Base-by-base conservation (phyloP, 192 early-diverging fungal species). In the Coemansia sp. region DNA sequence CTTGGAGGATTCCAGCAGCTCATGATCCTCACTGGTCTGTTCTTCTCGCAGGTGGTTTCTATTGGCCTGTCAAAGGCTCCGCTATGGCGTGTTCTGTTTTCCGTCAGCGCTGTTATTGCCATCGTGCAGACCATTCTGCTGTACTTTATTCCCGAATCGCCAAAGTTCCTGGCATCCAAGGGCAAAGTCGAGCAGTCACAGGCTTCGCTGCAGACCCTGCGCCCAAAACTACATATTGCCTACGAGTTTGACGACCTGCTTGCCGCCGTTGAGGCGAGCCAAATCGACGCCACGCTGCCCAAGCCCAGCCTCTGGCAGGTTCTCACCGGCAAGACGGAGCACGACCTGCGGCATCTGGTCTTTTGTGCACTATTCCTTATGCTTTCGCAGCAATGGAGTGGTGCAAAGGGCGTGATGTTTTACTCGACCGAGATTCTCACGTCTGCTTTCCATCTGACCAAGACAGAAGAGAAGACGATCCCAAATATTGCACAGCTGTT, bases 351-450 rank as follows among this genome's bases (percentile, higher is more conserved):
- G 25, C 83, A 82, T 17, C 86, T 90, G 0, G 82, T 92, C 6
- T 65, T 85, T 28, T 73, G 88, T 45, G 84, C 86, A 4, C 41
- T 93, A 2, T 79, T 91, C 17, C 54, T 94, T 6, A 92, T 93
- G 69, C 50, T 92, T 4, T 71, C 87, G 0, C 94, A 96, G 71
- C 94, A 96, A 73, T 87, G 93, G 62, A 90, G 88, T 36, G 94
- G 94, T 23, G 92, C 93, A 68, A 96, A 94, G 70, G 91, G 89
- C 10, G 92, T 94, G 10, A 89, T 93, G 56, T 94, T 87, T 70
- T 96, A 93, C 62, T 92, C 90, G 0, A 89, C 88, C 8, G 84
- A 86, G 23, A 88, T 92, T 64, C 84, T 92, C 58, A 83, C 81
- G 13, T 50, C 63, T 10, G 82, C 87, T 6, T 74, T 89, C 47